Percentiles rank a stretch among this genome's conserved stretches.
Conservation (phyloP, 805 yeast genomes). For the Ogataea glucozyma region DNA sequence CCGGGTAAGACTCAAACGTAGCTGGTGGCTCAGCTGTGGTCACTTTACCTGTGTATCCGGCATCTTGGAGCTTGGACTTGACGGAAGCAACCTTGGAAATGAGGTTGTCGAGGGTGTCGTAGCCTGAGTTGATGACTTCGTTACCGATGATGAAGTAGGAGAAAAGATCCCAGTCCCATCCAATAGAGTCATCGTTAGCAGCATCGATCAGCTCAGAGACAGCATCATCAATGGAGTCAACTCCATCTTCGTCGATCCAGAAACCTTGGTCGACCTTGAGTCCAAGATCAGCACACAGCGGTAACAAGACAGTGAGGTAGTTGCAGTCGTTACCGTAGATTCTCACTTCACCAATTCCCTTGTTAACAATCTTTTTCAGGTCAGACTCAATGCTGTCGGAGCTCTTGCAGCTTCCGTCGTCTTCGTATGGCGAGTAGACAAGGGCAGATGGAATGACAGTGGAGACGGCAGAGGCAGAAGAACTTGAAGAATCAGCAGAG, state of each 20-base stretch:
- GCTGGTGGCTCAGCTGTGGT: constrained; percentile 93
- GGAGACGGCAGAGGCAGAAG: constrained; percentile 34
- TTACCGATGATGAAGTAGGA: constrained; percentile 82
- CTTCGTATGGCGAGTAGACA: constrained; percentile 77
- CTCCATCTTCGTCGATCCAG: constrained; percentile 71
- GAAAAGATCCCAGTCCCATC: constrained; percentile 70
- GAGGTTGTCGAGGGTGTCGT: constrained; percentile 60
- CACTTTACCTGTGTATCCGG: constrained; percentile 76
- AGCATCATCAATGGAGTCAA: constrained; percentile 63
- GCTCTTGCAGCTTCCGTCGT: constrained; percentile 68
- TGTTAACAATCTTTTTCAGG: constrained; percentile 53
- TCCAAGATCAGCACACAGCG: constrained; percentile 59
- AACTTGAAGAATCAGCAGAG: constrained; percentile 29
- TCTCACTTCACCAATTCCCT: constrained; percentile 68
- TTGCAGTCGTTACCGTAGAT: constrained; percentile 88
- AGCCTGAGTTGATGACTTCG: constrained; percentile 75
- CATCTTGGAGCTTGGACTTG: constrained; percentile 53
- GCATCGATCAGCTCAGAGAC: constrained; percentile 39
- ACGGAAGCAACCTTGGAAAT: constrained; percentile 64
- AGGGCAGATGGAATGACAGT: constrained; percentile 52
- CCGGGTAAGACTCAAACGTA: constrained; percentile 60
- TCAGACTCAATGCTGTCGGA: constrained; percentile 56
- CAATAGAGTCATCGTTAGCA: constrained; percentile 32
- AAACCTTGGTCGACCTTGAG: constrained; percentile 81
- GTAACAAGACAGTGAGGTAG: constrained; percentile 62